Percentiles rank a stretch among this genome's conserved stretches.
Evolutionary conservation across 2,329 filamentous ascomycete genomes (phyloP).

Genomic region (Aschersonia sp.): DNA sequence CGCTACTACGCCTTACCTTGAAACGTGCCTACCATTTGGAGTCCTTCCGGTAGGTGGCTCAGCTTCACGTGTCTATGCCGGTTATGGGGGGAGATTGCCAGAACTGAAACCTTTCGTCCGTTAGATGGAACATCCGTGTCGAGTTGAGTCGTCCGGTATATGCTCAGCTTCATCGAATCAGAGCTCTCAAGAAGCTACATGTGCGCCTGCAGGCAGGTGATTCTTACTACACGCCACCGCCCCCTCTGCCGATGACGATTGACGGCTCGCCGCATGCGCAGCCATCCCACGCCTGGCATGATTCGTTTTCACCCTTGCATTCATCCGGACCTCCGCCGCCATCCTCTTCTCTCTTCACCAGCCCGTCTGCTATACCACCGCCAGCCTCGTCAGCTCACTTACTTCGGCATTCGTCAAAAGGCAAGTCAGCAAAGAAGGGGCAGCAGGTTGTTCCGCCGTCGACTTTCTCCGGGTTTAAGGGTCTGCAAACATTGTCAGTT

Average conservation of each 20-base stretch:
- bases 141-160: slow-evolving; percentile 46
- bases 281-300: slow-evolving; percentile 17
- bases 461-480: slow-evolving; percentile 42
- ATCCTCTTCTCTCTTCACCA: slow-evolving; percentile 6
- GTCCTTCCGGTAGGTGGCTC: slow-evolving; percentile 32
- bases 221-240: slow-evolving; percentile 37
- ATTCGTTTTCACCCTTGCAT: slow-evolving; percentile 11
- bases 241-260: slow-evolving; percentile 25
- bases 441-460: slow-evolving; percentile 24
- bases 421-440: slow-evolving; percentile 17
- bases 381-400: slow-evolving; percentile 15
- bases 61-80: too few relatives aligned
- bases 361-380: slow-evolving; percentile 7
- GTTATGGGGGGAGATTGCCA: too few relatives aligned
- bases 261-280: slow-evolving; percentile 15
- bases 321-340: slow-evolving; percentile 5
- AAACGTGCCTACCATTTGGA: slow-evolving; percentile 41
- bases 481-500: slow-evolving; percentile 36
- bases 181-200: slow-evolving; percentile 36
- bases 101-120: background rate
- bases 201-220: slow-evolving; percentile 43
- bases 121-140: slow-evolving; percentile 49
- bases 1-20: slow-evolving; percentile 40
- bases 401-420: slow-evolving; percentile 21
- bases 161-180: slow-evolving; percentile 37